Percentiles rank a stretch among this genome's conserved stretches.
Conservation (phyloP, 495 filamentous ascomycete genomes). For the Aspergillus cavernicola region DNA sequence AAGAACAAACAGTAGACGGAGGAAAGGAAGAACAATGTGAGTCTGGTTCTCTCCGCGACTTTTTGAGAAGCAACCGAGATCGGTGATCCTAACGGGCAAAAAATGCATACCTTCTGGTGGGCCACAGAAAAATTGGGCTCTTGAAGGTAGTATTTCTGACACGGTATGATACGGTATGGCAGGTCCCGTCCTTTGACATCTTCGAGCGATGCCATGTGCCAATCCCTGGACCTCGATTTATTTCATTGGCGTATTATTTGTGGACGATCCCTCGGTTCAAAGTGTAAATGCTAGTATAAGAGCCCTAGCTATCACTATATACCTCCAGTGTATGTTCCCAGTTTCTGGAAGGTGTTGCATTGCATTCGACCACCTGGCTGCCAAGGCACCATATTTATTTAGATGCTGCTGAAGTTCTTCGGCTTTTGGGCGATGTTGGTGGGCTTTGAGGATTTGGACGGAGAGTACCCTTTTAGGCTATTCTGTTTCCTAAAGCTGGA, state of each 20-base stretch:
- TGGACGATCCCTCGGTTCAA: too few species aligned
- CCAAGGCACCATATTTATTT: too few species aligned
- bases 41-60: background rate
- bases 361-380: too few species aligned
- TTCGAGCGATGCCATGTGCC: background rate
- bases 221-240: background rate
- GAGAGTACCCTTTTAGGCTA: too few species aligned
- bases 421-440: too few species aligned
- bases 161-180: background rate
- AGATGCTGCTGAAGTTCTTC: too few species aligned
- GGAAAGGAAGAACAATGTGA: background rate
- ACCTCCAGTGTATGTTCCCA: too few species aligned
- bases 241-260: background rate
- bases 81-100: constrained; percentile 13
- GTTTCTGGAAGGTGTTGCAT: too few species aligned
- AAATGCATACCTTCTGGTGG: constrained; percentile 16
- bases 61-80: background rate
- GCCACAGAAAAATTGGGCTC: constrained; percentile 5
- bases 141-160: background rate
- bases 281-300: too few species aligned
- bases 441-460: too few species aligned
- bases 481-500: too few species aligned
- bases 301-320: too few species aligned
- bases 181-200: constrained; percentile 1
- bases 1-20: background rate